Evolutionary conservation across 2,329 filamentous ascomycete species (phyloP), one percentile per base, ranked within the genome.

Genomic region (Diaporthe australafricana): DNA sequence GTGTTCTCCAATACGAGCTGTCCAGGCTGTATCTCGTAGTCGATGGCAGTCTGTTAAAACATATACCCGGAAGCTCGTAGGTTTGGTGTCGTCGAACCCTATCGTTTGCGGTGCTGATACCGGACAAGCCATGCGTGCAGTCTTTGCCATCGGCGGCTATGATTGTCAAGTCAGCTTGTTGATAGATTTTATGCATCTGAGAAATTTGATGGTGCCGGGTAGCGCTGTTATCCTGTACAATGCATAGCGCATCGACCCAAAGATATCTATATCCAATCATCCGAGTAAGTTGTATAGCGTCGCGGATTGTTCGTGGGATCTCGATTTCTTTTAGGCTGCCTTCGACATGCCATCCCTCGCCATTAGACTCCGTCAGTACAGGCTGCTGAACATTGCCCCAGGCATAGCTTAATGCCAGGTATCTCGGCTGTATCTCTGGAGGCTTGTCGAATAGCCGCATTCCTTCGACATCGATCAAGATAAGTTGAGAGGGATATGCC

Each of bases 361-460:
- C 9, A 48, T 62, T 70, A 27, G 56, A 42, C 14, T 22, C n/a
- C 38, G 38, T 27, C 22, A 65, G 32, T 30, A 32, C 30, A 22
- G 56, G 5, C 55, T 53, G 30, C 11, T 48, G n/a, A 2, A 72
- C 38, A 52, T 77, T 71, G 1, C 80, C 80, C 80, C 80, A 82
- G 1, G 78, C 76, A 72, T 56, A 56, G 16, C 53, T 56, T 12
- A 56, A 14, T 12, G 53, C 27, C 30, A 56, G 30, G 53, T 56
- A 56, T 3, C 20, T 20, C 7, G 42, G 42, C 8, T n/a, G 16
- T 7, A 5, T 45, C 42, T 7, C 7, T 17, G 1, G 7, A 45
- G 42, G 16, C 16, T 14, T 5, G 7, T 45, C 17, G 4, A 20
- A 20, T 20, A 45, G 20, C 16, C 42, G 17, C 42, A 45, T 45